Conservation (phyloP, 768 basidiomycete genomes). For the Paxillus involutus region DNA sequence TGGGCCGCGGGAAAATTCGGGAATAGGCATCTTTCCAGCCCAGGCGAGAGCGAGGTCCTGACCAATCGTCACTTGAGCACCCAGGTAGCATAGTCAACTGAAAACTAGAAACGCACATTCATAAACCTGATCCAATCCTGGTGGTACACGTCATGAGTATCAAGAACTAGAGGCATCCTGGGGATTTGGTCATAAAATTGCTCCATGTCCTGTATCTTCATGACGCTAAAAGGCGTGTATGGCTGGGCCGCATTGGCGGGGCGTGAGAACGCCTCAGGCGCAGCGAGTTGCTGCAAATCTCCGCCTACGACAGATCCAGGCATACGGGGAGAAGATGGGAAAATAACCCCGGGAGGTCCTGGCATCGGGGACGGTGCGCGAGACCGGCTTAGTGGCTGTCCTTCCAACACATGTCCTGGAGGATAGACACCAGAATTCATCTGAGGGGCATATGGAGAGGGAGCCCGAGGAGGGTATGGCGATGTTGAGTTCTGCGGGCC, state of each 20-base stretch:
- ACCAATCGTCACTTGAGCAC: background rate
- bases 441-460: constrained; percentile 28
- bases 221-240: constrained; percentile 67
- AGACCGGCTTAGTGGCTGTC: constrained; percentile 44
- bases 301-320: constrained; percentile 15
- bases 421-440: constrained; percentile 44
- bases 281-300: constrained; percentile 43
- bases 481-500: constrained; percentile 27
- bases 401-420: constrained; percentile 55
- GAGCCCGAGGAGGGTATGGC: constrained; percentile 27
- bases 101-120: constrained; percentile 47
- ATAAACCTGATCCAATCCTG: constrained; percentile 83
- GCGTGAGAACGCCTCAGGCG: constrained; percentile 75
- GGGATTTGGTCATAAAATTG: constrained; percentile 65
- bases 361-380: constrained; percentile 58
- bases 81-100: background rate
- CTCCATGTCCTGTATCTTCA: constrained; percentile 79
- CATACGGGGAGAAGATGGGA: constrained; percentile 31
- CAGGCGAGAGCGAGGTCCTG: constrained; percentile 77
- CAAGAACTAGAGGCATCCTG: constrained; percentile 69
- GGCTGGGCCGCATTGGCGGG: constrained; percentile 66
- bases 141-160: constrained; percentile 73
- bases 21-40: constrained; percentile 73
- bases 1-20: constrained; percentile 46
- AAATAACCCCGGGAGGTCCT: constrained; percentile 32